Percentiles rank a stretch among this genome's conserved stretches.
These are phyloP conservation scores for Atalantia buxifolia DNA, from an alignment of 345 rosid species.

Conservation along the genomic window DNA sequence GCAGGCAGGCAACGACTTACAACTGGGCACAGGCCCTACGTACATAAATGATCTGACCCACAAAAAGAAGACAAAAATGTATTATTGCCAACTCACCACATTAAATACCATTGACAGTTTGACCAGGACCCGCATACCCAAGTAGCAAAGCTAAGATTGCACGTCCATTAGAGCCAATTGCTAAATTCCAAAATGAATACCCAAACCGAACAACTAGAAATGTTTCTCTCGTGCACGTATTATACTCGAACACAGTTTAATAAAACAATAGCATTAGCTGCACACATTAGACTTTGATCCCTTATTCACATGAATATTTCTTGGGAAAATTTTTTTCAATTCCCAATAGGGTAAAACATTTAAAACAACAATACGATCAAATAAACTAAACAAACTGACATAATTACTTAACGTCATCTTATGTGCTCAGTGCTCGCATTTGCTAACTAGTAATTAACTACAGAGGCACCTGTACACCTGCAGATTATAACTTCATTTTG, in stretches of 20 bases:
- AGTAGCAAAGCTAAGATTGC: background rate
- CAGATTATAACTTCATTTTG: background rate
- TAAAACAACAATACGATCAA: background rate
- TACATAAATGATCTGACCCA: background rate
- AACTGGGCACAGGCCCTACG: background rate
- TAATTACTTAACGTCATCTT: slow-evolving; percentile 12
- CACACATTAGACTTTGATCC: background rate
- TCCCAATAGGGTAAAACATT: slow-evolving; percentile 9
- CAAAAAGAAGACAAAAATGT: background rate
- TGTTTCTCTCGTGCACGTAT: background rate
- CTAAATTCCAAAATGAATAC: background rate
- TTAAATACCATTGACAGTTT: slow-evolving; percentile 16
- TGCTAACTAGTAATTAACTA: background rate
- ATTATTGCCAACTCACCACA: slow-evolving; percentile 12
- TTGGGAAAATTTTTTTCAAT: background rate
- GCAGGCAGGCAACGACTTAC: background rate
- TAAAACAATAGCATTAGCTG: background rate
- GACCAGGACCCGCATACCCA: background rate
- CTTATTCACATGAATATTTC: background rate
- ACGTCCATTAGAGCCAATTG: background rate
- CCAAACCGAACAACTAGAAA: background rate
- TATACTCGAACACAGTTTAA: background rate
- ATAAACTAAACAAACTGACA: background rate
- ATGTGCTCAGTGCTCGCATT: slow-evolving; percentile 2
- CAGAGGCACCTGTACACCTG: slow-evolving; percentile 11